phyloP scores from a whole-genome alignment of 331 rosid species.

The Phaseolus coccineus region DNA sequence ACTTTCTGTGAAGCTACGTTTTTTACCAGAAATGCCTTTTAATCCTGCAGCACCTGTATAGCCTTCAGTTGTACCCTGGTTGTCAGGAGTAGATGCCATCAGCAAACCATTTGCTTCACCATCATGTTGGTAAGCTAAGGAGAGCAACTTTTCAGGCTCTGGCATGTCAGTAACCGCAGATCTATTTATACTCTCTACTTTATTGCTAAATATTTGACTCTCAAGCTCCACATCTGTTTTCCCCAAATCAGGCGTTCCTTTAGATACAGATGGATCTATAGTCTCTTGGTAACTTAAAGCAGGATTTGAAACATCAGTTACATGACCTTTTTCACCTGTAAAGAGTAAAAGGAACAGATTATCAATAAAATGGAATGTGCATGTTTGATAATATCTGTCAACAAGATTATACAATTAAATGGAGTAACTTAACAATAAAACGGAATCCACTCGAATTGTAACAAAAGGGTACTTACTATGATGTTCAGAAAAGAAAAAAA shows the following conservation, averaged over 20 bases:
- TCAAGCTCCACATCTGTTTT: slow-evolving; percentile 53
- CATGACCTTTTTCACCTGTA: slow-evolving; percentile 54
- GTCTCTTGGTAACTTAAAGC: slow-evolving; percentile 46
- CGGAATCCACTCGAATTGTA: slow-evolving; percentile 9
- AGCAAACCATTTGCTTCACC: slow-evolving; percentile 62
- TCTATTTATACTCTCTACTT: slow-evolving; percentile 49
- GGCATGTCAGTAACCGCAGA: slow-evolving; percentile 66
- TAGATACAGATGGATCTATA: slow-evolving; percentile 48
- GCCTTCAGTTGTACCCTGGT: slow-evolving; percentile 54
- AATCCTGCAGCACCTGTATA: slow-evolving; percentile 51
- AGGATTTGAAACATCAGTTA: slow-evolving; percentile 42
- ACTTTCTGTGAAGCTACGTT: slow-evolving; percentile 90
- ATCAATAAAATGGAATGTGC: slow-evolving; percentile 21
- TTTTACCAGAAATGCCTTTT: slow-evolving; percentile 66
- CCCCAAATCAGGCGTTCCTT: slow-evolving; percentile 52
- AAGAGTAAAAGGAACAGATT: slow-evolving; percentile 36
- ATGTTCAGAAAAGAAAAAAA: slow-evolving; percentile 14
- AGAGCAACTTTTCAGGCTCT: slow-evolving; percentile 85
- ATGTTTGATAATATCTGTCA: slow-evolving; percentile 18
- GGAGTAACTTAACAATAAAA: background rate
- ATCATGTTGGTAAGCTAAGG: slow-evolving; percentile 53
- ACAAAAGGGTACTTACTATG: background rate
- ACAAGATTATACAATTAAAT: slow-evolving; percentile 9
- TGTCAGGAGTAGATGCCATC: slow-evolving; percentile 67
- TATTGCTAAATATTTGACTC: slow-evolving; percentile 49